Conservation (phyloP, 2,329 filamentous ascomycete species). For the Colletotrichum viniferum region DNA sequence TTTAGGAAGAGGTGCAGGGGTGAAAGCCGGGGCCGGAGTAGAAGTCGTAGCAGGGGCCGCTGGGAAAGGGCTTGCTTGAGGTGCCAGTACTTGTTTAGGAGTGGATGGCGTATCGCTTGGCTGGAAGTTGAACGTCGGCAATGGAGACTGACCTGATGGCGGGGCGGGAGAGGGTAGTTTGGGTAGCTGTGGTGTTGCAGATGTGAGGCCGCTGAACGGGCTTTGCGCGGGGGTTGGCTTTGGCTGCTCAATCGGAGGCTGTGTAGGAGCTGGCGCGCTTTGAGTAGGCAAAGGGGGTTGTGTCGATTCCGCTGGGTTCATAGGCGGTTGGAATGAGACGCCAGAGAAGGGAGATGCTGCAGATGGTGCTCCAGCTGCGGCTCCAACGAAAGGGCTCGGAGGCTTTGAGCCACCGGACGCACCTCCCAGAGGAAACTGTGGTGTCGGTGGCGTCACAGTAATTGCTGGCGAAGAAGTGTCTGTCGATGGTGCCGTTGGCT, state of each 20-base stretch:
- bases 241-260: constrained; percentile 2
- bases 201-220: constrained; percentile 1
- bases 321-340: neutral
- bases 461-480: constrained; percentile 2
- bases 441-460: constrained; percentile 19
- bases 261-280: neutral
- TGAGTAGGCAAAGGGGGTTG: neutral
- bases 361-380: neutral
- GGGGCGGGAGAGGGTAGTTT: neutral
- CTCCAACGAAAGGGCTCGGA: neutral
- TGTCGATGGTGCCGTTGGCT: neutral
- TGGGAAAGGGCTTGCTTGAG: neutral
- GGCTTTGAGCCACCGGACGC: neutral
- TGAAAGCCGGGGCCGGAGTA: neutral
- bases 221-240: neutral
- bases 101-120: neutral
- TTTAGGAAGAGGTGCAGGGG: neutral
- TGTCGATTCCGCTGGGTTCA: constrained; percentile 8
- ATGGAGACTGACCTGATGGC: neutral
- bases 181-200: constrained; percentile 16
- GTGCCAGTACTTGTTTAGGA: neutral
- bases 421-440: constrained; percentile 5
- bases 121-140: neutral
- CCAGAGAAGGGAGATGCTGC: neutral
- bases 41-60: neutral